Conservation (phyloP, 2,329 filamentous ascomycete genomes). For the Calonectria pseudoreteaudii region DNA sequence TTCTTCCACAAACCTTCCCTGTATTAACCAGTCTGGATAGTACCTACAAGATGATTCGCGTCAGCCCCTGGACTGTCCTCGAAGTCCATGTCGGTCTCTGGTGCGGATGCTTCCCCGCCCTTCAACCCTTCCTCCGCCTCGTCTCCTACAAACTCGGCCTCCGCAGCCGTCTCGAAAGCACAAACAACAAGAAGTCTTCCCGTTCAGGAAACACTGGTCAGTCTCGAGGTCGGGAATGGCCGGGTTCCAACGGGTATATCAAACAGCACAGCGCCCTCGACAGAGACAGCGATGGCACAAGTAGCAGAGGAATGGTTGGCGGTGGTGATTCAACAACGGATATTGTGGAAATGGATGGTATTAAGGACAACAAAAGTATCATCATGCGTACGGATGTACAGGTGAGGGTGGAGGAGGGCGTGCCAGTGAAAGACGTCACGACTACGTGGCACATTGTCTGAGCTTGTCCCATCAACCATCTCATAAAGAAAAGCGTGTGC, state of each 20-base stretch:
- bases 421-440: constrained; percentile 27
- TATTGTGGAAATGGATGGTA: constrained; percentile 24
- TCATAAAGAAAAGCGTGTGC: not conserved
- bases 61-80: constrained; percentile 53
- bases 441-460: constrained; percentile 36
- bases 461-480: not conserved
- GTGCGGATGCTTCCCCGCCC: constrained; percentile 54
- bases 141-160: constrained; percentile 32
- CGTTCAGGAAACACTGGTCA: constrained; percentile 25
- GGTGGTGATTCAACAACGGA: constrained; percentile 30
- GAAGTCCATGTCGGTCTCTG: constrained; percentile 56
- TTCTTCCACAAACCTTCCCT: not conserved
- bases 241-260: constrained; percentile 20
- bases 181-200: constrained; percentile 33
- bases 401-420: constrained; percentile 35
- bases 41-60: constrained; percentile 50
- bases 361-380: constrained; percentile 32
- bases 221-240: constrained; percentile 28
- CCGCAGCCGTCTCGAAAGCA: constrained; percentile 28
- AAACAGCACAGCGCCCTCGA: constrained; percentile 27
- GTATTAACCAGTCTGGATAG: constrained; percentile 29
- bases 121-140: constrained; percentile 53
- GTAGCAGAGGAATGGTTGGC: constrained; percentile 12
- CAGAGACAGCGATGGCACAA: constrained; percentile 14
- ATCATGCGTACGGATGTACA: constrained; percentile 36